These are phyloP conservation scores for Botrytis fabae DNA, from an alignment of 2,329 filamentous ascomycete species.

Conservation along the genomic window DNA sequence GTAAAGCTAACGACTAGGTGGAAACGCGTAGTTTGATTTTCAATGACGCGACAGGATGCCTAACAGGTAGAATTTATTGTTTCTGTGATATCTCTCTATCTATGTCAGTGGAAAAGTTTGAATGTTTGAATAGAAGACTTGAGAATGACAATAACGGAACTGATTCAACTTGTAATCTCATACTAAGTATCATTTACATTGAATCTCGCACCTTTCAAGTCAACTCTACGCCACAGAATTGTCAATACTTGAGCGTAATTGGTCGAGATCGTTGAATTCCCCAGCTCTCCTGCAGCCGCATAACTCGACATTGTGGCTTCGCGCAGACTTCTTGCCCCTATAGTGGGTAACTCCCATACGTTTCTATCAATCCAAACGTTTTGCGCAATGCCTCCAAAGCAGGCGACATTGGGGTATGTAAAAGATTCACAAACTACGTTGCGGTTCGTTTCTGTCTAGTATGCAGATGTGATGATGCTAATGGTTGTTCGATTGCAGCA, in stretches of 20 bases:
- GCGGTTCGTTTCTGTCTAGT: conserved; percentile 54
- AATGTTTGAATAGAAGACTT: neutral
- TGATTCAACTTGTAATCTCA: neutral
- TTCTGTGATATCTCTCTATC: neutral
- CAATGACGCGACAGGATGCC: conserved; percentile 1
- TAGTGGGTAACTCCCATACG: conserved; percentile 28
- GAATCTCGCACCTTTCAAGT: neutral
- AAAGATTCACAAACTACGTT: conserved; percentile 71
- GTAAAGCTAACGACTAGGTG: neutral
- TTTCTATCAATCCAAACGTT: conserved; percentile 27
- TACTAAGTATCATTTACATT: neutral
- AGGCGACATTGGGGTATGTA: conserved; percentile 88
- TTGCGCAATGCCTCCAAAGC: conserved; percentile 45
- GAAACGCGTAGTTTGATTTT: conserved; percentile 6
- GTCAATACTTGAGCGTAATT: neutral
- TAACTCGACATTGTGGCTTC: conserved; percentile 37
- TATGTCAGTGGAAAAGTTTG: neutral
- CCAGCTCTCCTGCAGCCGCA: conserved; percentile 9
- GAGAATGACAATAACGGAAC: too few species aligned
- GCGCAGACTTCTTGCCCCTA: conserved; percentile 26
- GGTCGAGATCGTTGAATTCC: neutral
- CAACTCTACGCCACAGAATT: neutral
- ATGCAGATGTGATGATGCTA: conserved; percentile 24
- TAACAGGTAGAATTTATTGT: neutral
- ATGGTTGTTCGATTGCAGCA: conserved; percentile 53